Evolutionary conservation across 2,329 filamentous ascomycete species (phyloP).

Genomic region (Pezicula radicicola): DNA sequence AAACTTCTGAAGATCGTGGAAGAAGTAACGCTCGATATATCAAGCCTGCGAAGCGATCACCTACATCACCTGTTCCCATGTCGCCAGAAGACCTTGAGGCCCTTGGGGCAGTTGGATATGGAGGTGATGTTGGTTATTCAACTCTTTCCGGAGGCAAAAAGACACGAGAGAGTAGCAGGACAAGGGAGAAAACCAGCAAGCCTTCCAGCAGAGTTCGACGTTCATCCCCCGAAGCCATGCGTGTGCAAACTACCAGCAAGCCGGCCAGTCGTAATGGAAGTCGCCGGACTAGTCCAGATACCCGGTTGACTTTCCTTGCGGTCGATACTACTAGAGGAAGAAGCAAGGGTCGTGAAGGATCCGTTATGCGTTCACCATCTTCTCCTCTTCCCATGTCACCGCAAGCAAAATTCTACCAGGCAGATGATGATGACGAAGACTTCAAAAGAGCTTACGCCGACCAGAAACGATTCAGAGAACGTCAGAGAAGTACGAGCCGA

Average conservation of each 20-base stretch:
- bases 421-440: conserved; percentile 60
- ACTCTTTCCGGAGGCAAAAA: conserved; percentile 18
- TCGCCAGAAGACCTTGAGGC: conserved; percentile 80
- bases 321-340: conserved; percentile 43
- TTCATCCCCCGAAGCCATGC: conserved; percentile 21
- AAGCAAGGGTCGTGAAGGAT: conserved; percentile 56
- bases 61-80: conserved; percentile 91
- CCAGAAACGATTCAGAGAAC: conserved; percentile 53
- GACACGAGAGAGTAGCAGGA: conserved; percentile 18
- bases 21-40: conserved; percentile 65
- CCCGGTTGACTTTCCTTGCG: conserved; percentile 34
- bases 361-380: conserved; percentile 68
- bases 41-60: conserved; percentile 77
- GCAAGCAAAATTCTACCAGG: conserved; percentile 49
- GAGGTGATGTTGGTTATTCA: conserved; percentile 24
- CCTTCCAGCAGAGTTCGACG: conserved; percentile 28
- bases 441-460: conserved; percentile 49
- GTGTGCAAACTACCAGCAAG: conserved; percentile 15
- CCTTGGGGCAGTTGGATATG: conserved; percentile 39
- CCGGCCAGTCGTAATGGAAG: conserved; percentile 36
- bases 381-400: conserved; percentile 75
- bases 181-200: conserved; percentile 31
- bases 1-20: conserved; percentile 68
- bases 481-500: conserved; percentile 50
- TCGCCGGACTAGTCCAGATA: conserved; percentile 33